Evolutionary conservation across 108 stramenopile genomes (phyloP).

Genomic region (Pseudonitzschia delicatissima): DNA sequence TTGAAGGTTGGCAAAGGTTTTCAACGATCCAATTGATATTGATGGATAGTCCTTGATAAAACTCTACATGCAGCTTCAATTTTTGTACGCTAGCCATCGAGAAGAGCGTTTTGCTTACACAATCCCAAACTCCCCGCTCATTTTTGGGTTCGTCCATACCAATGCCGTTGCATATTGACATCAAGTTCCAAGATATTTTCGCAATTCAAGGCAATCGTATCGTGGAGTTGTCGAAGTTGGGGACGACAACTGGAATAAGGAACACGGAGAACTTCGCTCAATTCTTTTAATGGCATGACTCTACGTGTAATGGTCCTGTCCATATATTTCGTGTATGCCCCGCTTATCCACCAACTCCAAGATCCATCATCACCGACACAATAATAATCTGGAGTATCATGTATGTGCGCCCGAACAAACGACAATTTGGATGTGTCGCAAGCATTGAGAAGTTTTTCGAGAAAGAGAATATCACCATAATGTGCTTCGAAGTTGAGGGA

Average conservation of each 20-base stretch:
- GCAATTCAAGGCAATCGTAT: neutral
- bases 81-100: neutral
- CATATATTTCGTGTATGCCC: neutral
- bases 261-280: neutral
- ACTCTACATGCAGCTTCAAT: neutral
- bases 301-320: neutral
- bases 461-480: neutral
- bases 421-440: neutral
- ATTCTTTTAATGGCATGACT: neutral
- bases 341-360: neutral
- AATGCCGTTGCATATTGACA: neutral
- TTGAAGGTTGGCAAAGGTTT: neutral
- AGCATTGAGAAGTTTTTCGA: neutral
- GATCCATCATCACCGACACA: neutral
- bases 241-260: neutral
- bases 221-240: neutral
- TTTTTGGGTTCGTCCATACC: neutral
- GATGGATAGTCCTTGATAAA: neutral
- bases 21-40: neutral
- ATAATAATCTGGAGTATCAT: neutral
- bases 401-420: neutral
- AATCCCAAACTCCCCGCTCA: neutral
- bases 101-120: neutral
- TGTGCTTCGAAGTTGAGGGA: neutral
- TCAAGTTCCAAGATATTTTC: neutral